Conservation (phyloP, 169 alveolate species). For the Eimeria sp. region DNA sequence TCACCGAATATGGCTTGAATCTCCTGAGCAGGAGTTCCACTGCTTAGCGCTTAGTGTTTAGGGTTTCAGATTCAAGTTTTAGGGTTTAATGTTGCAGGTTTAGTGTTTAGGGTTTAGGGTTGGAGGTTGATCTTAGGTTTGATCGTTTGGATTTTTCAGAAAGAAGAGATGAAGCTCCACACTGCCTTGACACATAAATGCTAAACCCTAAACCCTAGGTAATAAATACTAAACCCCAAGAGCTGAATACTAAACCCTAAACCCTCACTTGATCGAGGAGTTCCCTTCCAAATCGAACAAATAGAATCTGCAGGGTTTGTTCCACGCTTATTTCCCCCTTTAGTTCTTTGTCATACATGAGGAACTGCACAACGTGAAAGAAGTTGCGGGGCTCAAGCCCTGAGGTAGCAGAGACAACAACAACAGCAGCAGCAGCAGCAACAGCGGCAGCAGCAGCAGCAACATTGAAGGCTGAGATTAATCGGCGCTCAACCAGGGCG, state of each 20-base stretch:
- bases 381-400: conserved; percentile 95
- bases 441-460: conserved; percentile 35
- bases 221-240: no score
- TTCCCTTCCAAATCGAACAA: conserved; percentile 94
- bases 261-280: conserved; percentile 90
- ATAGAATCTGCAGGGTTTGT: conserved; percentile 95
- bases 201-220: no score
- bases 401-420: conserved; percentile 16
- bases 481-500: not conserved
- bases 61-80: not conserved
- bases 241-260: not conserved
- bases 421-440: not conserved
- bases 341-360: conserved; percentile 94
- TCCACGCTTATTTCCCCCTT: conserved; percentile 94
- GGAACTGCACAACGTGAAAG: conserved; percentile 93
- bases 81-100: not conserved
- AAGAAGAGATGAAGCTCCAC: not conserved
- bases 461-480: not conserved
- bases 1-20: conserved; percentile 94
- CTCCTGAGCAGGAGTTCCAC: conserved; percentile 70
- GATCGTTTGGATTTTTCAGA: no score
- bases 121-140: not conserved
- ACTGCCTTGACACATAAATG: no score
- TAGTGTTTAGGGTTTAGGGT: not conserved
- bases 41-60: not conserved